Conservation (phyloP, 352 stramenopile genomes). For the Phytopythium chamaehyphon region DNA sequence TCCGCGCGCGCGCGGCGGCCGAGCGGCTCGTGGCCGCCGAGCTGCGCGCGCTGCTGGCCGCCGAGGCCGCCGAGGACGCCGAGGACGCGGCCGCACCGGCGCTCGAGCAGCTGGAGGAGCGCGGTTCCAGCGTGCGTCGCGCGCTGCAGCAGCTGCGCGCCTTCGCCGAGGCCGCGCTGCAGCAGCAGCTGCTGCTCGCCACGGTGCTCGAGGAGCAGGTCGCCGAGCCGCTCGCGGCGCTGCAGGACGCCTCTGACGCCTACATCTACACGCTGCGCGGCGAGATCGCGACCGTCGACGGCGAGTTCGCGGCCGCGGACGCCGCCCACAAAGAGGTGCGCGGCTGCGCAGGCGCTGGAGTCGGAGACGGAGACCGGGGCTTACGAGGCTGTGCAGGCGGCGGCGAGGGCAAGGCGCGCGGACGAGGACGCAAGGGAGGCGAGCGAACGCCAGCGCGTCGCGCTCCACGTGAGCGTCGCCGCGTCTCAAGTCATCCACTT, state of each 20-base stretch:
- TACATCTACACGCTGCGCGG: conserved; percentile 79
- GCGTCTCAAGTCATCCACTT: no score
- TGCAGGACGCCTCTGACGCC: conserved; percentile 67
- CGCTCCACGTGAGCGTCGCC: conserved; percentile 56
- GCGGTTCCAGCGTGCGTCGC: conserved; percentile 52
- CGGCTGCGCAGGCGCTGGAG: no score
- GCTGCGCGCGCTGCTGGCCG: conserved; percentile 42
- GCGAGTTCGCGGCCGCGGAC: conserved; percentile 52
- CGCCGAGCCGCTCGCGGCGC: conserved; percentile 64
- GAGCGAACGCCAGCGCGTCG: conserved; percentile 50
- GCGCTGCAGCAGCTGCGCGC: conserved; percentile 56
- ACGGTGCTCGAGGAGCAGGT: conserved; percentile 83
- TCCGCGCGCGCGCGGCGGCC: conserved; percentile 55
- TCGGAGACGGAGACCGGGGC: background rate
- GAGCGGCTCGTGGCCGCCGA: conserved; percentile 59
- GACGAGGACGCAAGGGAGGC: conserved; percentile 49
- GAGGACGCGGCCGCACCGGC: conserved; percentile 17
- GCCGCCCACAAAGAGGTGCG: conserved; percentile 30
- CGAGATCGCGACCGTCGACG: conserved; percentile 76
- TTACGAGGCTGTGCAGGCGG: conserved; percentile 12
- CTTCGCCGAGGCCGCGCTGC: conserved; percentile 56
- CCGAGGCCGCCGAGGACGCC: conserved; percentile 17
- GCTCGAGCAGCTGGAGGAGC: conserved; percentile 68
- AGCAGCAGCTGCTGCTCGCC: conserved; percentile 68
- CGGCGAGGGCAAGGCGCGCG: conserved; percentile 25